Evolutionary conservation across 306 rosid genomes (phyloP), one percentile per base, ranked within the genome.

Genomic region (Fragaria iinumae): DNA sequence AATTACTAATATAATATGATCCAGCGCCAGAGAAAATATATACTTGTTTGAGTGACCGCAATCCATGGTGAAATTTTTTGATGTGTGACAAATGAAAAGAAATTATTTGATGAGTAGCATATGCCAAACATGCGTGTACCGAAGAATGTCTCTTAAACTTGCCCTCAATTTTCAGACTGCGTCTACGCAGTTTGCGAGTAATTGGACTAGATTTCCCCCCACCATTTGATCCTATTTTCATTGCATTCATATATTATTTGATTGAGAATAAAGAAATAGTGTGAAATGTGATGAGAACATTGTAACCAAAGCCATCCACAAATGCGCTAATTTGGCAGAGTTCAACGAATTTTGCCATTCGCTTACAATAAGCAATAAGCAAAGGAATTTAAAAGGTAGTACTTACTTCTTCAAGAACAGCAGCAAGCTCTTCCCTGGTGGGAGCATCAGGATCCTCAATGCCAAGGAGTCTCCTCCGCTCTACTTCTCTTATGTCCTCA

Each of bases 401-500:
- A 67, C 87, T 87, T 71, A 94, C 98, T 81, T 92, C 92, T 72
- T 95, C 97, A 86, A 95, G 82, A 82, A 86, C 90, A 23, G 80
- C 80, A 45, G 80, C 98, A 44, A 95, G 84, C 64, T 95, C 98
- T 2, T 92, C 97, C 84, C 98, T 86, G 21, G 97, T 82, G 18
- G 97, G 97, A 73, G 84, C 79, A 78, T 95, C 97, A 11, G 84
- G 79, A 53, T 92, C 91, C 81, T 95, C 98, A n/a, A 88, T 89
- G 52, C 98, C 98, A 70, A 95, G 98, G 41, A 95, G 78, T 78
- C 92, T 84, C 85, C 85, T 86, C 77, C 98, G 90, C 88, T 95
- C 98, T 66, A 87, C 85, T 68, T 95, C 98, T 76, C 98, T 80
- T 8, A 96, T 97, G 81, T 95, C 98, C 87, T 95, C 98, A 86